Evolutionary conservation across 176 grass and related monocot species (phyloP), one percentile per base, ranked within the genome.

Genomic region (Rhipidocladum racemiflorum): DNA sequence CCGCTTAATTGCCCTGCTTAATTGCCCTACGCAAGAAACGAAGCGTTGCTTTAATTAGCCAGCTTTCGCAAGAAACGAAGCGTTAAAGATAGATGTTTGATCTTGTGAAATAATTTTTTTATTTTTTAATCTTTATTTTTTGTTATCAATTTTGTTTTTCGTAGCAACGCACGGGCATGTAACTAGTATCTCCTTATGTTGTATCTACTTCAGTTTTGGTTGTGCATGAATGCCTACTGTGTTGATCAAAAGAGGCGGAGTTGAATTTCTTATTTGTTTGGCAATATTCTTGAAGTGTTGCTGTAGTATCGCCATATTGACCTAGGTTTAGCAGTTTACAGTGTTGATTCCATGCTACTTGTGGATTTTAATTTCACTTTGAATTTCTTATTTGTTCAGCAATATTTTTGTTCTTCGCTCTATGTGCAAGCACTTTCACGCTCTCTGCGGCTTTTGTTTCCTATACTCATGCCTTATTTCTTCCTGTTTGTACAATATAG

Each of bases 101-200:
- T n/a, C n/a, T n/a, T n/a, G n/a, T n/a, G n/a, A n/a, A n/a, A n/a
- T n/a, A n/a, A n/a, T n/a, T n/a, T n/a, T n/a, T n/a, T n/a, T n/a
- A n/a, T n/a, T n/a, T n/a, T n/a, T n/a, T n/a, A n/a, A n/a, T n/a
- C n/a, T n/a, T n/a, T n/a, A n/a, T n/a, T n/a, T n/a, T n/a, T n/a
- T n/a, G n/a, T n/a, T n/a, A n/a, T n/a, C n/a, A n/a, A n/a, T n/a
- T n/a, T n/a, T n/a, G n/a, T n/a, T n/a, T n/a, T n/a, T n/a, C n/a
- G n/a, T n/a, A n/a, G n/a, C n/a, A n/a, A n/a, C n/a, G n/a, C n/a
- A n/a, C n/a, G n/a, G n/a, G n/a, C n/a, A n/a, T n/a, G n/a, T n/a
- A n/a, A n/a, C n/a, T n/a, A n/a, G n/a, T 28, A 40, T 68, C n/a
- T 79, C 43, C 61, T 42, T 56, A 28, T 69, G 48, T 64, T 81